phyloP scores from a whole-genome alignment of 768 basidiomycete genomes.

The Thelephora ganbajun region DNA sequence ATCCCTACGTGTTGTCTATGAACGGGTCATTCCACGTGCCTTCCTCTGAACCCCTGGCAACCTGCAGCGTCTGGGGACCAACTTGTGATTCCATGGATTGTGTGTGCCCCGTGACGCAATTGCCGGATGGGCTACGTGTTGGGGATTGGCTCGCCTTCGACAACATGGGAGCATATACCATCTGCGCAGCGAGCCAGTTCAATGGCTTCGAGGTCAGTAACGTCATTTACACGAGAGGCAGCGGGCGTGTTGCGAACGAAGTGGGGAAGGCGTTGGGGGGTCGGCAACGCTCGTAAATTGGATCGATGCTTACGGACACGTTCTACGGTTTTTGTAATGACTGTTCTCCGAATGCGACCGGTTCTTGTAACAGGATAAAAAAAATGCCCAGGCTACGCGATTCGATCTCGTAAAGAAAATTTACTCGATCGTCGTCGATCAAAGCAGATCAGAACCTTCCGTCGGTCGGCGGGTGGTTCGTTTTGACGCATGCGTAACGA shows the following conservation, averaged over 20 bases:
- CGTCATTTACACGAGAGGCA: slow-evolving; percentile 66
- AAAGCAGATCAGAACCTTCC: too few species aligned
- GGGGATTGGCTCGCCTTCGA: slow-evolving; percentile 99
- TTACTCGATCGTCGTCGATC: too few species aligned
- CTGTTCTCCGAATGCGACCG: too few species aligned
- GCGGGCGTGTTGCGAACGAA: slow-evolving; percentile 31
- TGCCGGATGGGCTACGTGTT: slow-evolving; percentile 62
- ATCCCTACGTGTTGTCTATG: slow-evolving; percentile 69
- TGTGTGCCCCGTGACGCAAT: slow-evolving; percentile 48
- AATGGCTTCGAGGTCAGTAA: slow-evolving; percentile 79
- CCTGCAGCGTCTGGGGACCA: slow-evolving; percentile 89
- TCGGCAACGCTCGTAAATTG: too few species aligned
- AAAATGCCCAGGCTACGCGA: too few species aligned
- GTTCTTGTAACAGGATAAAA: too few species aligned
- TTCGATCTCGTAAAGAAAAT: too few species aligned
- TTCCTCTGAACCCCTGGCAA: slow-evolving; percentile 25
- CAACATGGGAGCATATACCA: slow-evolving; percentile 98
- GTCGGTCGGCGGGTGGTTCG: too few species aligned
- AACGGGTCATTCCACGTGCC: slow-evolving; percentile 49
- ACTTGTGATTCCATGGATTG: slow-evolving; percentile 98
- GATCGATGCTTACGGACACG: too few species aligned
- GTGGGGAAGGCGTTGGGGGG: slow-evolving; percentile 33
- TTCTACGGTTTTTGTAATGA: too few species aligned
- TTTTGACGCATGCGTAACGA: too few species aligned
- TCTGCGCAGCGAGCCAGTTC: slow-evolving; percentile 93